Conservation (phyloP, 75 land plant genomes). For the Picea glauca region DNA sequence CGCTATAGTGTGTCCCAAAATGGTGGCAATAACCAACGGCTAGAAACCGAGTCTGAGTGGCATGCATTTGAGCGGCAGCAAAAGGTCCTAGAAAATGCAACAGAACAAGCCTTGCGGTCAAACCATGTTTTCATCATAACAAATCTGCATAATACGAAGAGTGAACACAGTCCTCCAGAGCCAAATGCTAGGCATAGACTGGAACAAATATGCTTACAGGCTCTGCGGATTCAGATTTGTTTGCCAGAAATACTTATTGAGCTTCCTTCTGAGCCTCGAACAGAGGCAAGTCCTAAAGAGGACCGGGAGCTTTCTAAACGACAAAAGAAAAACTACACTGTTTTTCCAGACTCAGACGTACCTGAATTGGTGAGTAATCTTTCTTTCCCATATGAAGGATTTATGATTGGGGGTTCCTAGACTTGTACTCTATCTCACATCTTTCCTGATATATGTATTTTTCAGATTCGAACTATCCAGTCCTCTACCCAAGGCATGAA, state of each 20-base stretch:
- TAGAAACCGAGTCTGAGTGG: slow-evolving; percentile 16
- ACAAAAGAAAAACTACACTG: slow-evolving; percentile 8
- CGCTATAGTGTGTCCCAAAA: neutral
- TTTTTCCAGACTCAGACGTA: slow-evolving; percentile 39
- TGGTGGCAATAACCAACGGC: neutral
- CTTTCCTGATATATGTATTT: slow-evolving; percentile 5
- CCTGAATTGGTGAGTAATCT: slow-evolving; percentile 41
- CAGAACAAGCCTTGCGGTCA: slow-evolving; percentile 70
- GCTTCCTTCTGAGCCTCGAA: slow-evolving; percentile 7
- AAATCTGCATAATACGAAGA: slow-evolving; percentile 29
- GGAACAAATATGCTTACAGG: slow-evolving; percentile 65
- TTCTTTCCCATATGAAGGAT: neutral
- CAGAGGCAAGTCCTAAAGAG: slow-evolving; percentile 11
- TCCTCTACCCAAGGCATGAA: slow-evolving; percentile 45
- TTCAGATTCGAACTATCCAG: slow-evolving; percentile 42
- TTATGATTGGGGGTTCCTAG: neutral
- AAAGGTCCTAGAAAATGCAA: slow-evolving; percentile 54
- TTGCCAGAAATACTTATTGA: slow-evolving; percentile 43
- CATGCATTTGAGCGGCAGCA: slow-evolving; percentile 32
- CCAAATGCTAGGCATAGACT: slow-evolving; percentile 20
- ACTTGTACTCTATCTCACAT: neutral
- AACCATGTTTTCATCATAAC: slow-evolving; percentile 64
- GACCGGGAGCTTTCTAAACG: slow-evolving; percentile 11
- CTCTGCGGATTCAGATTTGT: slow-evolving; percentile 49
- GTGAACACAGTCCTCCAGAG: slow-evolving; percentile 16